These are phyloP conservation scores for Scedosporium dehoogii DNA, from an alignment of 2,329 filamentous ascomycete species.

Conservation along the genomic window DNA sequence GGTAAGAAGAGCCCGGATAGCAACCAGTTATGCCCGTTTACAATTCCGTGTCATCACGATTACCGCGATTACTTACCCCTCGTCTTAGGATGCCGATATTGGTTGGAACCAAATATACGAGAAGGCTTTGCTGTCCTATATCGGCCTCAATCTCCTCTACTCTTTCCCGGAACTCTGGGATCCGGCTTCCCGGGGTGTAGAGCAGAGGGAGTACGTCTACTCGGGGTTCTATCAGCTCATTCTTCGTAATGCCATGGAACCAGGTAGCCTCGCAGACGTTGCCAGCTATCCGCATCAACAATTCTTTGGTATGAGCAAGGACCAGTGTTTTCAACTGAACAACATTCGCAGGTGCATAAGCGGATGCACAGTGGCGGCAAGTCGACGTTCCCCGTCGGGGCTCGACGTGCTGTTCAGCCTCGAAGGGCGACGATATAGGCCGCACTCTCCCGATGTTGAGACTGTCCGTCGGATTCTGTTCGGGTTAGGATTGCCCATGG, in stretches of 20 bases:
- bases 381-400: not conserved
- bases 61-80: too few relatives aligned
- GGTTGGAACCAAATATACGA: slow-evolving; percentile 13
- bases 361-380: not conserved
- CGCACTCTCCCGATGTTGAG: slow-evolving; percentile 5
- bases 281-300: slow-evolving; percentile 10
- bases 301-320: slow-evolving; percentile 13
- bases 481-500: slow-evolving; percentile 10
- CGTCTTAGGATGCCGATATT: not conserved
- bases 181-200: not conserved
- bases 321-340: not conserved
- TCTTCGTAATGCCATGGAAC: slow-evolving; percentile 6
- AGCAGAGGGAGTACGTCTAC: slow-evolving; percentile 11
- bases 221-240: slow-evolving; percentile 12
- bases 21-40: not conserved
- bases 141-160: slow-evolving; percentile 14
- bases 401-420: not conserved
- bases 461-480: slow-evolving; percentile 7
- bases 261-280: slow-evolving; percentile 2
- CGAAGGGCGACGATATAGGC: not conserved
- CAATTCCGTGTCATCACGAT: too few relatives aligned
- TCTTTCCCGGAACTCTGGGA: slow-evolving; percentile 11
- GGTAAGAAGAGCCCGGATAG: not conserved
- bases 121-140: slow-evolving; percentile 12
- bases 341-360: not conserved